A percentile compares a stretch with the other conserved stretches of the same genome.
phyloP scores from a whole-genome alignment of 2,329 filamentous ascomycete species.

The Dothidotthia symphoricarpi region DNA sequence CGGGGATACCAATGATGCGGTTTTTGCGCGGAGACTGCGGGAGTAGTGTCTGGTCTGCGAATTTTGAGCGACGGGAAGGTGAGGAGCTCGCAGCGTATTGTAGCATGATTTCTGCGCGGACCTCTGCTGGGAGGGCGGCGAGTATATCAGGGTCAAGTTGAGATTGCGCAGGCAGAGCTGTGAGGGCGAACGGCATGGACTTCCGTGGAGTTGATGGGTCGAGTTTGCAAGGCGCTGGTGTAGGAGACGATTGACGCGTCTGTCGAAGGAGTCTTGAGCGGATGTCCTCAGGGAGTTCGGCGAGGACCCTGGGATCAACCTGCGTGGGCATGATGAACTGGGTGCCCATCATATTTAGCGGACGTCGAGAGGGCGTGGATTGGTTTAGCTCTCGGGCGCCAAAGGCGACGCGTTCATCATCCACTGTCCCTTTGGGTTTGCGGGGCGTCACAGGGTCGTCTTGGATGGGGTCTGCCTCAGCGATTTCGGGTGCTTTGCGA shows the following conservation, averaged over 20 bases:
- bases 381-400: constrained; percentile 39
- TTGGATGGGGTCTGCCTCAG: constrained; percentile 46
- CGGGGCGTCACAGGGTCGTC: constrained; percentile 47
- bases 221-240: constrained; percentile 10
- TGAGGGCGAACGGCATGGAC: constrained; percentile 26
- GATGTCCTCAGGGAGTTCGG: constrained; percentile 81
- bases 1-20: constrained; percentile 49
- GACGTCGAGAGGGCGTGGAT: constrained; percentile 58
- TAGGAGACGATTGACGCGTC: constrained; percentile 29
- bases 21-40: constrained; percentile 53
- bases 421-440: constrained; percentile 26
- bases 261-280: constrained; percentile 64
- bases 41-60: constrained; percentile 33
- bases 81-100: constrained; percentile 56
- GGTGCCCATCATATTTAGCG: constrained; percentile 77
- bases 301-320: constrained; percentile 75
- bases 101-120: constrained; percentile 78
- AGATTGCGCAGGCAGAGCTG: constrained; percentile 60
- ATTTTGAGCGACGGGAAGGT: constrained; percentile 38
- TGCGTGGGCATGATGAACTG: constrained; percentile 90
- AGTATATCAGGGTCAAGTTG: constrained; percentile 86
- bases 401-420: constrained; percentile 38
- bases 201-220: constrained; percentile 12
- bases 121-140: constrained; percentile 76
- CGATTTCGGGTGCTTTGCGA: constrained; percentile 14